Conservation (phyloP, 768 basidiomycete genomes). For the Hericium erinaceus region DNA sequence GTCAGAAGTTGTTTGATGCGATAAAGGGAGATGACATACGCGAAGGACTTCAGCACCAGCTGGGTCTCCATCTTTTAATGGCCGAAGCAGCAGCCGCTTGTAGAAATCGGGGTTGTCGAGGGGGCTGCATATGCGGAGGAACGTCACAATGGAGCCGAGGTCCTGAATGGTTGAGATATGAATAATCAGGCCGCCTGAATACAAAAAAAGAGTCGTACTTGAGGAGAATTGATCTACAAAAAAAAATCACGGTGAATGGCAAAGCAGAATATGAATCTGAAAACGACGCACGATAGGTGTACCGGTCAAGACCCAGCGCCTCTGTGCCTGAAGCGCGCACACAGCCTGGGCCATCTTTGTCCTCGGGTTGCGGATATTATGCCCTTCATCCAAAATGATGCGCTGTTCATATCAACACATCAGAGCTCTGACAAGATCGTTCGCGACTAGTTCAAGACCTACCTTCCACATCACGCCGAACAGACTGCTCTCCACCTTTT, state of each 20-base stretch:
- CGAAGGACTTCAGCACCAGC: conserved; percentile 62
- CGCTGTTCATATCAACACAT: conserved; percentile 32
- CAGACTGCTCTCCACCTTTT: conserved; percentile 47
- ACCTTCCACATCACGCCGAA: conserved; percentile 81
- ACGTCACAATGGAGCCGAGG: conserved; percentile 77
- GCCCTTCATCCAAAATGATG: conserved; percentile 83
- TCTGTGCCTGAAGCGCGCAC: conserved; percentile 52
- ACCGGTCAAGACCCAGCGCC: conserved; percentile 74
- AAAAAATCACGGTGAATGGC: not conserved
- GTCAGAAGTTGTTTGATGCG: not conserved
- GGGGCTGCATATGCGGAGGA: conserved; percentile 78
- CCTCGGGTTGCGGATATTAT: conserved; percentile 76
- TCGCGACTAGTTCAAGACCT: conserved; percentile 1
- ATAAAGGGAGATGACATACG: conserved; percentile 28
- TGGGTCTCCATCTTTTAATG: conserved; percentile 60
- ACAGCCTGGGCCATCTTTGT: conserved; percentile 77
- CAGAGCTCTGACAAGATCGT: not conserved
- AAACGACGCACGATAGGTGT: conserved; percentile 73
- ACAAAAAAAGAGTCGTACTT: conserved; percentile 26
- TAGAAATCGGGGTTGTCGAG: conserved; percentile 78
- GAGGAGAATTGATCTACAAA: conserved; percentile 68
- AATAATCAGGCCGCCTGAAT: not conserved
- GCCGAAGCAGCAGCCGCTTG: conserved; percentile 69
- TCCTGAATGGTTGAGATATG: conserved; percentile 39
- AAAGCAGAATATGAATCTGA: not conserved